phyloP scores from a whole-genome alignment of 148 eudicot species.

The Vaccinium corymbosum region DNA sequence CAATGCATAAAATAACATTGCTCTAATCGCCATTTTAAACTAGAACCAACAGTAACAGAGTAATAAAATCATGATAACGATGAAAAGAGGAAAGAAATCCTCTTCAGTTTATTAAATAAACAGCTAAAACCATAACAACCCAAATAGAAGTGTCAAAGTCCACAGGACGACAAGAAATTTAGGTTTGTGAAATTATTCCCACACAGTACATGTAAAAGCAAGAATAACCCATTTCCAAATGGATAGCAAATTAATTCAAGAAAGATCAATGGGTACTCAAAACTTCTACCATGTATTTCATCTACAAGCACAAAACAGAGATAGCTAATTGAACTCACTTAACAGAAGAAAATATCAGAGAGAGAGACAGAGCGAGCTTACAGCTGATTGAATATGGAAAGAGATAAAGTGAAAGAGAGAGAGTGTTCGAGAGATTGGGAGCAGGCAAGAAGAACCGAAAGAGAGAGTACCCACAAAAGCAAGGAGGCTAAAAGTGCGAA shows the following conservation, averaged over 20 bases:
- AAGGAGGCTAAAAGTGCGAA: neutral
- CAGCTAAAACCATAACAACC: neutral
- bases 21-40: conserved; percentile 5
- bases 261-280: neutral
- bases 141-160: neutral
- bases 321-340: neutral
- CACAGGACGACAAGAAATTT: neutral
- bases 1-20: neutral
- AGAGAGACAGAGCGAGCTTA: neutral
- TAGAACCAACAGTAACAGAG: neutral
- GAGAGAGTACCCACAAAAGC: neutral
- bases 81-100: neutral
- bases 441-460: conserved; percentile 3
- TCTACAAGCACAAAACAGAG: neutral
- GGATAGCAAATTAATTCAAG: neutral
- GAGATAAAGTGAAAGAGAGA: neutral
- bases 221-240: neutral
- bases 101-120: neutral
- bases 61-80: neutral
- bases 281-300: neutral
- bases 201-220: neutral
- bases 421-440: neutral
- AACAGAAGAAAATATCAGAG: neutral
- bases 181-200: neutral
- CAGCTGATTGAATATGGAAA: neutral